Percentiles rank a stretch among this genome's conserved stretches.
These are phyloP conservation scores for Knufia fluminis DNA, from an alignment of 2,329 filamentous ascomycete genomes.

Conservation along the genomic window DNA sequence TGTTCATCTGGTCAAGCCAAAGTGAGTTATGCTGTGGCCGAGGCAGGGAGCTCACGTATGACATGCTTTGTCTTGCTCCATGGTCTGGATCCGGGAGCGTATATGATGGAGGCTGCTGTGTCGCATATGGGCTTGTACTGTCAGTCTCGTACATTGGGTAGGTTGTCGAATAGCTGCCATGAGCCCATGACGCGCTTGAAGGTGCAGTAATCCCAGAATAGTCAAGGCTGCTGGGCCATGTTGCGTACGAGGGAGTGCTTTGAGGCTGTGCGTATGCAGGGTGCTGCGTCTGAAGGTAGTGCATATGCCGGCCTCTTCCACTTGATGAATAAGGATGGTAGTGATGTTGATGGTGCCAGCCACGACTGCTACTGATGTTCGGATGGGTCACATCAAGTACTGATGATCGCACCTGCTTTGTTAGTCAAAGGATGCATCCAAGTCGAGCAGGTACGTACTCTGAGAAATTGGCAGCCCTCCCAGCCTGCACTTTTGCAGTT, in stretches of 20 bases:
- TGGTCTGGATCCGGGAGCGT: slow-evolving; percentile 28
- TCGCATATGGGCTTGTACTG: slow-evolving; percentile 25
- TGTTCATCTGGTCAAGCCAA: slow-evolving; percentile 6
- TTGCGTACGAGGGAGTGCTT: not conserved
- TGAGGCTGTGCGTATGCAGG: not conserved
- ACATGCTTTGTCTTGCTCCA: not conserved
- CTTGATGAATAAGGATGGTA: slow-evolving; percentile 3
- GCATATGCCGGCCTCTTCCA: not conserved
- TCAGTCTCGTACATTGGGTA: slow-evolving; percentile 30
- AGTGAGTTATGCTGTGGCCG: slow-evolving; percentile 3
- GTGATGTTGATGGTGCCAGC: slow-evolving; percentile 5
- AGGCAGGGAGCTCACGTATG: not conserved
- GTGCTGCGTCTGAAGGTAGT: not conserved
- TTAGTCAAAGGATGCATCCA: not conserved
- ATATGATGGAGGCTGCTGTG: slow-evolving; percentile 29
- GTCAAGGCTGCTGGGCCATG: slow-evolving; percentile 6
- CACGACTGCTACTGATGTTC: slow-evolving; percentile 3
- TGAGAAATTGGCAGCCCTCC: slow-evolving; percentile 62
- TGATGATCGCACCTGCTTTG: slow-evolving; percentile 3
- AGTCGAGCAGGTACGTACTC: slow-evolving; percentile 43
- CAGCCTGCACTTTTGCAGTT: slow-evolving; percentile 69
- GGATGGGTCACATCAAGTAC: slow-evolving; percentile 2
- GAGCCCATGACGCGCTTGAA: not conserved
- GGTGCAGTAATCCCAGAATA: not conserved
- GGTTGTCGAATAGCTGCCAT: not conserved